phyloP scores from a whole-genome alignment of 495 filamentous ascomycete species.

The Pyronema domesticum region DNA sequence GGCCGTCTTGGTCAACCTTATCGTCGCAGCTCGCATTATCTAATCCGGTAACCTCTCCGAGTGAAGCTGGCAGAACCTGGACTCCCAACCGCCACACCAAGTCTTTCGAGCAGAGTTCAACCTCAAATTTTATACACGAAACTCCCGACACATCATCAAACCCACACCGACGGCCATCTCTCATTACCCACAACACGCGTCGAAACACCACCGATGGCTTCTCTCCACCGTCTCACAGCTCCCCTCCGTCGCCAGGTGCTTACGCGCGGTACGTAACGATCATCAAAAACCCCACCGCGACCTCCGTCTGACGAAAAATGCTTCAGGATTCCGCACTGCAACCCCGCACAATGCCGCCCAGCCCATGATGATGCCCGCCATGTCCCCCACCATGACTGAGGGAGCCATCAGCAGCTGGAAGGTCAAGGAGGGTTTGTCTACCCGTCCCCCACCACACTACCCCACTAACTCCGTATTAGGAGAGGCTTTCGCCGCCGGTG shows the following conservation, averaged over 20 bases:
- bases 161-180: too few relatives aligned
- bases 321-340: slow-evolving; percentile 43
- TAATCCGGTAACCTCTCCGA: background rate
- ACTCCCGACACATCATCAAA: slow-evolving; percentile 1
- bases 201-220: slow-evolving; percentile 26
- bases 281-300: slow-evolving; percentile 2
- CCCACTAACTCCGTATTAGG: slow-evolving; percentile 6
- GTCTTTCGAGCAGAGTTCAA: slow-evolving; percentile 8
- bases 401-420: slow-evolving; percentile 63
- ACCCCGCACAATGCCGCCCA: slow-evolving; percentile 44
- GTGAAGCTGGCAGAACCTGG: background rate
- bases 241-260: slow-evolving; percentile 33
- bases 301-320: background rate
- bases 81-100: background rate
- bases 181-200: slow-evolving; percentile 6
- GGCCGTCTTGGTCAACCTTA: too few relatives aligned
- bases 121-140: background rate
- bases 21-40: too few relatives aligned
- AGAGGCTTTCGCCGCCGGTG: slow-evolving; percentile 55
- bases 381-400: slow-evolving; percentile 76
- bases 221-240: slow-evolving; percentile 28
- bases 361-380: slow-evolving; percentile 71
- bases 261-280: slow-evolving; percentile 31
- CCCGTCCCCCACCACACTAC: background rate
- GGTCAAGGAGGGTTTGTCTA: slow-evolving; percentile 46